Evolutionary conservation across 2,329 filamentous ascomycete species (phyloP).

Genomic region (Scytalidium lignicola): DNA sequence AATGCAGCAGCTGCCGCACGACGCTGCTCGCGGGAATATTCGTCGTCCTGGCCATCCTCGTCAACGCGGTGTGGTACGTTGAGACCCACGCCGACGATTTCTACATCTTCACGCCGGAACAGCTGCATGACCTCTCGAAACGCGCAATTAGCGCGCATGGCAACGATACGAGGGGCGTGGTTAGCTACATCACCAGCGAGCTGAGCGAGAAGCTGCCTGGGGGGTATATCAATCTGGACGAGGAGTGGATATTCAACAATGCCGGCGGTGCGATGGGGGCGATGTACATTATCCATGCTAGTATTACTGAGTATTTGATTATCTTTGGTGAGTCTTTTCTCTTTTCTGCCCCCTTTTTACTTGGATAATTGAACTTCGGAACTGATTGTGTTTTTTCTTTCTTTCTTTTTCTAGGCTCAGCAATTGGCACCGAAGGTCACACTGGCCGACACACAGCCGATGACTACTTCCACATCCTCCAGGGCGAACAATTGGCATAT

Average conservation of each 20-base stretch:
- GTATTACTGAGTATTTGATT: slow-evolving; percentile 85
- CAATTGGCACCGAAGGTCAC: slow-evolving; percentile 83
- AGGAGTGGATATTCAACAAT: slow-evolving; percentile 92
- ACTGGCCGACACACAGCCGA: slow-evolving; percentile 84
- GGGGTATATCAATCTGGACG: slow-evolving; percentile 59
- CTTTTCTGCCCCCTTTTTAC: neutral
- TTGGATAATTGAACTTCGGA: neutral
- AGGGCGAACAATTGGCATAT: slow-evolving; percentile 73
- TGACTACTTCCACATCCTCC: slow-evolving; percentile 91
- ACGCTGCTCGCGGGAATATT: neutral
- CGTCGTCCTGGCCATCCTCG: slow-evolving; percentile 42
- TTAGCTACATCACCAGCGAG: slow-evolving; percentile 64
- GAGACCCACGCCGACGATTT: slow-evolving; percentile 55
- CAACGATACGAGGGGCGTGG: slow-evolving; percentile 67
- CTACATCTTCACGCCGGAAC: slow-evolving; percentile 69
- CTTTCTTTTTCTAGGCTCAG: slow-evolving; percentile 45
- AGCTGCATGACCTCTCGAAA: slow-evolving; percentile 64
- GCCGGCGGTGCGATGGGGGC: slow-evolving; percentile 86
- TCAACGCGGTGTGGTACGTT: slow-evolving; percentile 46
- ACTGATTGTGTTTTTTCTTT: too few species aligned
- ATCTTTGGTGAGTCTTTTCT: slow-evolving; percentile 56
- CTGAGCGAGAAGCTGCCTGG: slow-evolving; percentile 46
- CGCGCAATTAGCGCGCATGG: slow-evolving; percentile 64
- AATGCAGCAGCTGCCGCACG: slow-evolving; percentile 4
- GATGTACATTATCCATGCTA: slow-evolving; percentile 87